Evolutionary conservation across 257 asterid genomes (phyloP).

Genomic region (Jasminum sambac): DNA sequence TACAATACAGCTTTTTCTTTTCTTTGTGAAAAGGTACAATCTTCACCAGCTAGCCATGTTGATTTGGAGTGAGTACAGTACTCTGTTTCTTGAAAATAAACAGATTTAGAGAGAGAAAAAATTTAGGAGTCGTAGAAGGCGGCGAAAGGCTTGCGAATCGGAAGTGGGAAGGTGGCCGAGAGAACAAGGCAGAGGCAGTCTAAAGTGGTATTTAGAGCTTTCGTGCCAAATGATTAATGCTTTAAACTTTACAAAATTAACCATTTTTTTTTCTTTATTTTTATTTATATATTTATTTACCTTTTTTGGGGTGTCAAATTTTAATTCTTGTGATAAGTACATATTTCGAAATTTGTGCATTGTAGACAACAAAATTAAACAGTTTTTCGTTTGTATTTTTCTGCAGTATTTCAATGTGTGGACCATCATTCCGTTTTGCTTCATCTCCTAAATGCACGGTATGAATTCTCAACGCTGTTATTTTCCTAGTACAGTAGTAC

Average conservation of each 20-base stretch:
- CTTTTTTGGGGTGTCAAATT: neutral
- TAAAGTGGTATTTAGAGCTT: neutral
- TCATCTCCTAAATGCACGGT: neutral
- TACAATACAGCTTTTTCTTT: conserved; percentile 20
- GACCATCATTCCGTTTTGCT: conserved; percentile 14
- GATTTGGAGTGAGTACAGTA: conserved; percentile 47
- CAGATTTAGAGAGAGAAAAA: conserved; percentile 12
- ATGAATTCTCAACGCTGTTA: neutral
- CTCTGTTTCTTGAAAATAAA: conserved; percentile 30
- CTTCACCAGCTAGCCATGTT: conserved; percentile 44
- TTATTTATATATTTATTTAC: neutral
- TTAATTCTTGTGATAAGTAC: conserved; percentile 2
- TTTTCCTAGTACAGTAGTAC: neutral
- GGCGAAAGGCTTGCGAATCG: conserved; percentile 43
- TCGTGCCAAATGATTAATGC: too few relatives aligned
- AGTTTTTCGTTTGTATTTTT: conserved; percentile 4
- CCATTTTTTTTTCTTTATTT: neutral
- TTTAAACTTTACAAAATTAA: neutral
- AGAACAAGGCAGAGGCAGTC: too few relatives aligned
- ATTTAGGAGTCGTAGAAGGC: conserved; percentile 33
- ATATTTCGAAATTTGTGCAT: conserved; percentile 27
- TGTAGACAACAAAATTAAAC: conserved; percentile 15
- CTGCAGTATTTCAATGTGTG: conserved; percentile 21
- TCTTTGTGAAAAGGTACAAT: conserved; percentile 31
- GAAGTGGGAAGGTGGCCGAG: neutral